These are phyloP conservation scores for Aspergillus bombycis DNA, from an alignment of 2,329 filamentous ascomycete species.

Conservation along the genomic window DNA sequence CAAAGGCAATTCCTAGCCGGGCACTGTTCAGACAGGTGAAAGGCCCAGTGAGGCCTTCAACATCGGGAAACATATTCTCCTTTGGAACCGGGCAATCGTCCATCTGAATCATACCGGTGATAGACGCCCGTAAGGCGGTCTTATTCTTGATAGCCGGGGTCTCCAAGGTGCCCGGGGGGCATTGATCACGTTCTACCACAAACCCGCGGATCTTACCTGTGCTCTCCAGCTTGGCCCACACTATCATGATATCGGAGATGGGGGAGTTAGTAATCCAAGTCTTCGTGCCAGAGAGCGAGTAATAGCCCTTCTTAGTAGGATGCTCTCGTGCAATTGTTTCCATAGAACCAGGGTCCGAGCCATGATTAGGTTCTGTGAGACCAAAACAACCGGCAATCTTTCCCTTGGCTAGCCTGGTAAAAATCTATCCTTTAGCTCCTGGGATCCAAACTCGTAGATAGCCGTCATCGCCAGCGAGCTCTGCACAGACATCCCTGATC, in stretches of 20 bases:
- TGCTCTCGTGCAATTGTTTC: slow-evolving; percentile 84
- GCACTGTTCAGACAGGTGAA: slow-evolving; percentile 95
- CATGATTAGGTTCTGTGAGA: slow-evolving; percentile 89
- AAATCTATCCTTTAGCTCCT: slow-evolving; percentile 84
- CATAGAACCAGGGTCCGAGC: slow-evolving; percentile 89
- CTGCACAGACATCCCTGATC: slow-evolving; percentile 91
- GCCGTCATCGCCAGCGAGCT: slow-evolving; percentile 92
- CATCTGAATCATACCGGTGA: slow-evolving; percentile 97
- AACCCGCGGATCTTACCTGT: slow-evolving; percentile 96
- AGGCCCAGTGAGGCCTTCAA: slow-evolving; percentile 84
- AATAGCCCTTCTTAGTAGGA: slow-evolving; percentile 80
- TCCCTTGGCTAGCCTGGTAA: slow-evolving; percentile 80
- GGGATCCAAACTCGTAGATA: slow-evolving; percentile 83
- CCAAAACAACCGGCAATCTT: slow-evolving; percentile 85
- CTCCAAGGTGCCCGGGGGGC: slow-evolving; percentile 84
- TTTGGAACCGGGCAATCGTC: slow-evolving; percentile 86
- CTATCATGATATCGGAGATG: slow-evolving; percentile 79
- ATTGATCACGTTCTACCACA: slow-evolving; percentile 80
- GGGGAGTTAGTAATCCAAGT: slow-evolving; percentile 97
- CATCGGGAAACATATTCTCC: slow-evolving; percentile 89
- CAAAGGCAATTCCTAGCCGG: slow-evolving; percentile 89
- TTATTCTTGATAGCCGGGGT: slow-evolving; percentile 94
- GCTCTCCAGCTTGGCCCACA: slow-evolving; percentile 91
- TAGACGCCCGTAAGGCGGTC: slow-evolving; percentile 86
- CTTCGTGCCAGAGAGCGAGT: slow-evolving; percentile 77